Evolutionary conservation across 768 basidiomycete species (phyloP).

Genomic region (Lentinus tigrinus): DNA sequence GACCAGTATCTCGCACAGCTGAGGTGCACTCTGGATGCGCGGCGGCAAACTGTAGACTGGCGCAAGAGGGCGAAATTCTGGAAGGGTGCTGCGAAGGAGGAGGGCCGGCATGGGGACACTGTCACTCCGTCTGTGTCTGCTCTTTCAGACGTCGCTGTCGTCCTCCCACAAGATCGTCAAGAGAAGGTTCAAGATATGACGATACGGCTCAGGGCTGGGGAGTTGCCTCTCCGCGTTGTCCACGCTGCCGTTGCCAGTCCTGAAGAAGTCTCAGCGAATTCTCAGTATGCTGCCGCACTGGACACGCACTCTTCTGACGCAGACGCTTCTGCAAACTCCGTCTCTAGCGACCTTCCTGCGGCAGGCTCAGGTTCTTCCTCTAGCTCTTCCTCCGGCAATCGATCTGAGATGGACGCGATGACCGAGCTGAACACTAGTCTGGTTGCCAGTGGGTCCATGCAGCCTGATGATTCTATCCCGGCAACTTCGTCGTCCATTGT

Average conservation of each 20-base stretch:
- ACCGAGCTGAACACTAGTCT: neutral
- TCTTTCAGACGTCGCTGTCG: constrained; percentile 17
- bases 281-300: neutral
- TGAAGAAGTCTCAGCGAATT: neutral
- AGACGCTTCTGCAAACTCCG: neutral
- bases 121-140: constrained; percentile 26
- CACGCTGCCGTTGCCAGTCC: neutral
- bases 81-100: constrained; percentile 21
- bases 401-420: neutral
- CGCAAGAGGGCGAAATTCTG: constrained; percentile 22
- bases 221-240: neutral
- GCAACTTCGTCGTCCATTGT: constrained; percentile 16
- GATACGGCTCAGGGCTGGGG: neutral
- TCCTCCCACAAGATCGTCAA: constrained; percentile 1
- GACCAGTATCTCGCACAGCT: constrained; percentile 27
- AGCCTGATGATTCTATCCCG: neutral
- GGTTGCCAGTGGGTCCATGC: neutral
- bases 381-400: neutral
- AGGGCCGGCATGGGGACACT: constrained; percentile 12
- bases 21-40: constrained; percentile 23
- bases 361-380: neutral
- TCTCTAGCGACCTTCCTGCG: neutral
- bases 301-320: neutral
- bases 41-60: constrained; percentile 20
- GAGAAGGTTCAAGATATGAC: constrained; percentile 9